phyloP scores from a whole-genome alignment of 306 rosid species.

The Nissolia schottii region DNA sequence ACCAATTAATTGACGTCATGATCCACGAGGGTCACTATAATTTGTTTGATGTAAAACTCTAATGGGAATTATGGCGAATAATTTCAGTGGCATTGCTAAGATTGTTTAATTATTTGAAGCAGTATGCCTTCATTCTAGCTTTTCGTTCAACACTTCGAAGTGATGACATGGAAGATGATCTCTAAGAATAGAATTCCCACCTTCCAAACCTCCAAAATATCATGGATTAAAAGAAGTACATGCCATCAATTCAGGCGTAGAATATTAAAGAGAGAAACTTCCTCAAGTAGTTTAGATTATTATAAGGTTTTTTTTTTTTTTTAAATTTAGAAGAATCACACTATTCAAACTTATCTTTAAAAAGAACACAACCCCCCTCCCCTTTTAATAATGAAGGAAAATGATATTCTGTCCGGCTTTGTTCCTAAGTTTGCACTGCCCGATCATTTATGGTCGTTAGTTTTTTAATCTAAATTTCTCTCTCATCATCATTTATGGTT shows the following conservation, averaged over 20 bases:
- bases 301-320: too few species aligned
- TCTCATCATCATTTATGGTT: too few species aligned
- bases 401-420: too few species aligned
- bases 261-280: too few species aligned
- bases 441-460: too few species aligned
- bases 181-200: neutral
- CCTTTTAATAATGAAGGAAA: too few species aligned
- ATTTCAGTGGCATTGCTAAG: neutral
- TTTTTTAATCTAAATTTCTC: too few species aligned
- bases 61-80: neutral
- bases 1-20: slow-evolving; percentile 29
- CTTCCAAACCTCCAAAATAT: neutral
- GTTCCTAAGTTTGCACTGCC: too few species aligned
- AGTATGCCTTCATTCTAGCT: neutral
- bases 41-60: neutral
- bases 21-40: neutral
- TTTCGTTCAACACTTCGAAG: neutral
- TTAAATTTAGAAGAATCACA: neutral
- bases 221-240: neutral
- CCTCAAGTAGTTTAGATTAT: too few species aligned
- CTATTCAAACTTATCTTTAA: neutral
- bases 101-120: neutral
- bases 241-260: too few species aligned
- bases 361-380: too few species aligned
- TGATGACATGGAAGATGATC: neutral